Evolutionary conservation across 257 asterid genomes (phyloP), one percentile per base, ranked within the genome.

Genomic region (Apocynum venetum): DNA sequence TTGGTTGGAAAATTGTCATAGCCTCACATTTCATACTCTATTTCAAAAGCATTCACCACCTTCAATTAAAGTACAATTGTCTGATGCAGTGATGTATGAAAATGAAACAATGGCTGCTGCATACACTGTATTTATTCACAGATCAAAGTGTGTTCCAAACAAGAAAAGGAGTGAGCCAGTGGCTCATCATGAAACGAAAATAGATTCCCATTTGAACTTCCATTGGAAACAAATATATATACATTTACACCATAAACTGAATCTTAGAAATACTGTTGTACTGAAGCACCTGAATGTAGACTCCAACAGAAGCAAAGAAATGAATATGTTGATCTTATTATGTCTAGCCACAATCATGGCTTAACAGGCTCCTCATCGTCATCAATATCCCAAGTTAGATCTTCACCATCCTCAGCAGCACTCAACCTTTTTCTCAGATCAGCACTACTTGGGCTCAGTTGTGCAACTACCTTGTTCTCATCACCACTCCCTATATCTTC

Each of bases 311-410:
- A 48, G 14, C 57, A 36, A 15, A 48, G 44, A 49, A 49, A 3
- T 5, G n/a, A 71, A 48, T 12, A 31, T 6, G 47, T 17, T 5
- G 12, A 47, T 25, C n/a, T 1, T 71, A 35, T 8, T 43, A 2
- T 15, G n/a, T 47, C 2, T 49, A 76, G 49, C 48, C 74, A 64
- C 49, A 11, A 79, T 91, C 88, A 88, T 75, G 82, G 77, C 87
- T 84, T 87, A 61, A 69, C 76, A 71, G 87, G 81, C 59, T 85
- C 85, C 4, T 83, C 87, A 7, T 91, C 95, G 36, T 90, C 94
- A 85, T 92, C 96, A 1, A 86, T 80, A 77, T 91, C 97, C 97
- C 98, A 94, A 3, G 87, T 76, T 69, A 94, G 80, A 76, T 89
- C 91, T 69, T 93, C 96, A 52, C 92, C 97, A 6, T 89, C 90